These are phyloP conservation scores for Comarum palustre DNA, from an alignment of 306 rosid species.

Conservation along the genomic window DNA sequence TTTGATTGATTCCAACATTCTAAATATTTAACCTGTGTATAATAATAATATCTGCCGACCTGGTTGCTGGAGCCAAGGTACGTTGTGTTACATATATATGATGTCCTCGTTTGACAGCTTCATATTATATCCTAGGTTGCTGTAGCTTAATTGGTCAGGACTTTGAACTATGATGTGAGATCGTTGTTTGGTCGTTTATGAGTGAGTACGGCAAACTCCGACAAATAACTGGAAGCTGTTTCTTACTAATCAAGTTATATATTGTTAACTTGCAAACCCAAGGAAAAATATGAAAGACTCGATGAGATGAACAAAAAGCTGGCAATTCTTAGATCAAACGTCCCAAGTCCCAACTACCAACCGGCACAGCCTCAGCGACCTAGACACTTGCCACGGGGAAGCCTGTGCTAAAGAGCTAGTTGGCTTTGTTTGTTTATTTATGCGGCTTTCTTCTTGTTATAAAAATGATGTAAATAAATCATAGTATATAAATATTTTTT, in stretches of 20 bases:
- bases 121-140: neutral
- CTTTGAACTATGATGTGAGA: neutral
- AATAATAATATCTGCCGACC: neutral
- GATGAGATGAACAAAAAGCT: neutral
- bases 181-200: neutral
- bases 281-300: neutral
- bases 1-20: conserved; percentile 7
- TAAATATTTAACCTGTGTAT: neutral
- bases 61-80: neutral
- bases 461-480: no score
- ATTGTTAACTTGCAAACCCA: neutral
- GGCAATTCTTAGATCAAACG: neutral
- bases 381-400: conserved; percentile 11
- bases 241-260: neutral
- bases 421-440: no score
- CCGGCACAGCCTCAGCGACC: conserved; percentile 3
- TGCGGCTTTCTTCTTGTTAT: no score
- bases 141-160: neutral
- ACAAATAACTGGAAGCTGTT: neutral
- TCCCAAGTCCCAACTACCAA: neutral
- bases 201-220: neutral
- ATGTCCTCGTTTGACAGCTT: neutral
- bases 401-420: neutral
- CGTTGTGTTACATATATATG: neutral
- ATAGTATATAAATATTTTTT: no score